phyloP scores from a whole-genome alignment of 352 stramenopile genomes.

The Pelagophyceae sp. region DNA sequence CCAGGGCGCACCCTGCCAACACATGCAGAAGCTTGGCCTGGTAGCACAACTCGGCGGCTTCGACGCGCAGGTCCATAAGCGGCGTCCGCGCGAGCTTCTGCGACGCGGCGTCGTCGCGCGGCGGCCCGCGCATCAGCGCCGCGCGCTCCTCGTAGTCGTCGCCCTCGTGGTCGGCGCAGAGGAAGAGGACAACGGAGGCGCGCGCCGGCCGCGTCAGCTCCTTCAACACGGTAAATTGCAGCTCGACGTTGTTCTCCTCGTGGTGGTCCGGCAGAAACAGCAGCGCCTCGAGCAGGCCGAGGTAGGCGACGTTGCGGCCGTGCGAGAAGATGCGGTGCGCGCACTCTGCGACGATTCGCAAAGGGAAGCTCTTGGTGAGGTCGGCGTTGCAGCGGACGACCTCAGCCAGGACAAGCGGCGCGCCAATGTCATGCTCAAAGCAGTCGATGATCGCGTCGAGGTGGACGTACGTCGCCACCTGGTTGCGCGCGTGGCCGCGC shows the following conservation, averaged over 20 bases:
- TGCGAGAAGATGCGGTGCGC: conserved; percentile 23
- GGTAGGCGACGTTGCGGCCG: conserved; percentile 26
- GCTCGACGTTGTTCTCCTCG: conserved; percentile 27
- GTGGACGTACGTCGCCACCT: conserved; percentile 24
- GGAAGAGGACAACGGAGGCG: conserved; percentile 7
- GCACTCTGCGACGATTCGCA: conserved; percentile 22
- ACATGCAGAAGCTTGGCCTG: conserved; percentile 32
- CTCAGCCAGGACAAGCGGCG: conserved; percentile 24
- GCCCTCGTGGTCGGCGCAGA: background rate
- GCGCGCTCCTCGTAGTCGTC: background rate
- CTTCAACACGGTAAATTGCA: conserved; percentile 30
- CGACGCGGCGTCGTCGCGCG: background rate
- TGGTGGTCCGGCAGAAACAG: conserved; percentile 18
- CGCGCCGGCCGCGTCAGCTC: conserved; percentile 14
- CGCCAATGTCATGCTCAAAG: conserved; percentile 31
- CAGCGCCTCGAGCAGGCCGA: conserved; percentile 29
- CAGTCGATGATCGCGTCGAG: conserved; percentile 31
- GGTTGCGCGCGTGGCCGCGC: conserved; percentile 29
- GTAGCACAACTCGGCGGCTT: conserved; percentile 28
- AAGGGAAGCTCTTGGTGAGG: conserved; percentile 29
- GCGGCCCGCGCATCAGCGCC: conserved; percentile 17
- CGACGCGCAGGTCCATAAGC: conserved; percentile 5
- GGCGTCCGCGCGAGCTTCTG: conserved; percentile 2
- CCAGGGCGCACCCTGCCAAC: conserved; percentile 30
- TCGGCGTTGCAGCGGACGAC: conserved; percentile 34